phyloP scores from a whole-genome alignment of 805 yeast genomes.

The Metschnikowia aberdeeniae region DNA sequence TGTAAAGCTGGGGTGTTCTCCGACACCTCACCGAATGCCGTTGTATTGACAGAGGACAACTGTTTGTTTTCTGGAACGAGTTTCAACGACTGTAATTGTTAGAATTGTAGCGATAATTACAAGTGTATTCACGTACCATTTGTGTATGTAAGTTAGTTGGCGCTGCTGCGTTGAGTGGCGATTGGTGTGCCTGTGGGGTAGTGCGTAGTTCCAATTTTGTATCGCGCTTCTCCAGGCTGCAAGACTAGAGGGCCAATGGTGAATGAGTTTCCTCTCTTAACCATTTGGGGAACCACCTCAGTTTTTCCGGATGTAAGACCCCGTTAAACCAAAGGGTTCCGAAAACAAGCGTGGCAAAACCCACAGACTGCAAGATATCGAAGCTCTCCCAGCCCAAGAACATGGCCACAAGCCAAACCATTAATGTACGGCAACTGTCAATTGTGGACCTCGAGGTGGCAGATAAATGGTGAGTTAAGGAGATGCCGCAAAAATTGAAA shows the following conservation, averaged over 20 bases:
- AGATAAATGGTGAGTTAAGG: conserved; percentile 58
- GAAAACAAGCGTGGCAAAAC: conserved; percentile 58
- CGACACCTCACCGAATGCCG: conserved; percentile 51
- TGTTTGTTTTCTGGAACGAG: conserved; percentile 51
- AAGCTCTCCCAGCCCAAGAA: conserved; percentile 73
- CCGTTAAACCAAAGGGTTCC: conserved; percentile 77
- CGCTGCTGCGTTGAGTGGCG: conserved; percentile 1
- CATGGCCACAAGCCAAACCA: conserved; percentile 73
- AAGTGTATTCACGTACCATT: conserved; percentile 10
- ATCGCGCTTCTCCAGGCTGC: conserved; percentile 2
- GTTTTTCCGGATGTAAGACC: conserved; percentile 51
- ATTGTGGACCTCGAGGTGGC: conserved; percentile 79
- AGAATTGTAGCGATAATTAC: conserved; percentile 1
- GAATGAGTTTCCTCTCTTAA: conserved; percentile 22
- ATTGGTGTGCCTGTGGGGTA: not conserved
- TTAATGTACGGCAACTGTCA: conserved; percentile 69
- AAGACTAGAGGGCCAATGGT: not conserved
- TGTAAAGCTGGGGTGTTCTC: conserved; percentile 67
- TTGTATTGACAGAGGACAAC: conserved; percentile 46
- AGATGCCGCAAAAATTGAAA: conserved; percentile 71
- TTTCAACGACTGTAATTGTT: conserved; percentile 40
- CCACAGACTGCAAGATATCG: conserved; percentile 55
- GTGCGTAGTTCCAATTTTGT: conserved; percentile 1
- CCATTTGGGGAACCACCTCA: conserved; percentile 45
- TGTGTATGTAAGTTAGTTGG: not conserved